These are phyloP conservation scores for Triticum dicoccoides DNA, from an alignment of 176 grass and related monocot genomes.

Conservation along the genomic window DNA sequence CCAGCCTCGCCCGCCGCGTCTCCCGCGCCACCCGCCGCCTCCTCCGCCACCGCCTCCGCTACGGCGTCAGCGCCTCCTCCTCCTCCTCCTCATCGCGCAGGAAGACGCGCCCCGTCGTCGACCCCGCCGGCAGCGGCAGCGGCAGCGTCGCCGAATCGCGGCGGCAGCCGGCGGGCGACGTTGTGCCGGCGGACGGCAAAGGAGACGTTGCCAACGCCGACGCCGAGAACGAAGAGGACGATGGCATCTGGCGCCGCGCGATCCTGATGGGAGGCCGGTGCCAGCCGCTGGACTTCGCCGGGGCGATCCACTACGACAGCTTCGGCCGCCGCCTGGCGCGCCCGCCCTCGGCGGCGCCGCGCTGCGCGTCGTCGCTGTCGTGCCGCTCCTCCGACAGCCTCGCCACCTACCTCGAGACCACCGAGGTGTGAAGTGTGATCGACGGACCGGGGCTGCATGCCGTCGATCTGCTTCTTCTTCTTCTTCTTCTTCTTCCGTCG, in stretches of 20 bases:
- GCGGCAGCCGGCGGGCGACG: background rate
- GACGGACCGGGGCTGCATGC: background rate
- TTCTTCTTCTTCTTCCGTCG: background rate
- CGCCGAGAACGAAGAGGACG: background rate
- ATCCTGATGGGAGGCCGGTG: conserved; percentile 66
- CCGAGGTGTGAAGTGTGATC: background rate
- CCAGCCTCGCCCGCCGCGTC: conserved; percentile 17
- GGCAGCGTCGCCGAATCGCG: too few relatives aligned
- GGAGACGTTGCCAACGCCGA: background rate
- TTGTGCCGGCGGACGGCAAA: background rate
- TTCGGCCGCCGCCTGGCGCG: conserved; percentile 39
- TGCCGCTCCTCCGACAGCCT: conserved; percentile 12
- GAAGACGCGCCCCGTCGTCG: background rate
- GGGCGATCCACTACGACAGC: conserved; percentile 76
- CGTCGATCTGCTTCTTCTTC: background rate
- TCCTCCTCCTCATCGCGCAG: background rate
- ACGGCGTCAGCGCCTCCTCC: background rate
- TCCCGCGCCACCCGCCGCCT: conserved; percentile 44
- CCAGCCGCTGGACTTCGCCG: conserved; percentile 62
- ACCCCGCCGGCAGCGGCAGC: background rate
- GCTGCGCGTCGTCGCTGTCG: conserved; percentile 21
- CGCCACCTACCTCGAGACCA: conserved; percentile 11
- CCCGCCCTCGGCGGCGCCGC: conserved; percentile 5
- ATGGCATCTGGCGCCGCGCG: conserved; percentile 25
- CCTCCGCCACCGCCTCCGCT: conserved; percentile 17